Base-by-base conservation (phyloP, 2,329 filamentous ascomycete genomes). In the Apiospora aurea region DNA sequence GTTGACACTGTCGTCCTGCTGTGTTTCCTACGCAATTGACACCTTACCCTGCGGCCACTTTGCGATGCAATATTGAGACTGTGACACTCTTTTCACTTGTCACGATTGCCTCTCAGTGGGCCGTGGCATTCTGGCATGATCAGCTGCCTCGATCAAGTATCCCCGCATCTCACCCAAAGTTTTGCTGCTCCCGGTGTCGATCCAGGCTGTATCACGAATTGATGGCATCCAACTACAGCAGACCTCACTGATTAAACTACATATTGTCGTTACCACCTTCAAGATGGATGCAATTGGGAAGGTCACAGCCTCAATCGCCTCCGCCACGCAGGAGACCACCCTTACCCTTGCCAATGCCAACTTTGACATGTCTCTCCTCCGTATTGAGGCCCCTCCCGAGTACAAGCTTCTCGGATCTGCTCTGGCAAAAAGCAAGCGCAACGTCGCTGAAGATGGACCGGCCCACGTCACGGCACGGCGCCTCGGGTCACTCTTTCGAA, bases 291-390 rank as follows among this genome's bases (percentile, higher is more conserved):
- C 43, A 5, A 71, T 73, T 26, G 69, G 72, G 14, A 73, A 69
- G 41, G 57, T 73, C 1, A 69, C 71, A 38, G 69, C 71, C 1
- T 71, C 71, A 4, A 29, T 73, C 1, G 57, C 53, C 26, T 44
- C 71, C 18, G 71, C 69, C 7, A 47, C 69, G 10, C 71, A 74
- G 21, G 72, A 74, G 66, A 73, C 72, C 1, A 74, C 71, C 11
- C 11, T 73, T 0, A 71, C 73, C 18, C 41, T 74, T n/a, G 72
- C 72, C 8, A 73, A 72, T 70, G 69, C 67, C 24, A 74, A 74
- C 16, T 73, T 74, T 24, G 72, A 74, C 67, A 70, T 74, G 29
- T 72, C 73, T 7, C 61, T 74, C 1, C 41, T 73, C n/a, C 70
- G 70, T 2, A 34, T 71, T 18, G 66, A 71, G 26, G 73, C 73